phyloP scores from a whole-genome alignment of 2,329 filamentous ascomycete species.

The Fusarium sp. region DNA sequence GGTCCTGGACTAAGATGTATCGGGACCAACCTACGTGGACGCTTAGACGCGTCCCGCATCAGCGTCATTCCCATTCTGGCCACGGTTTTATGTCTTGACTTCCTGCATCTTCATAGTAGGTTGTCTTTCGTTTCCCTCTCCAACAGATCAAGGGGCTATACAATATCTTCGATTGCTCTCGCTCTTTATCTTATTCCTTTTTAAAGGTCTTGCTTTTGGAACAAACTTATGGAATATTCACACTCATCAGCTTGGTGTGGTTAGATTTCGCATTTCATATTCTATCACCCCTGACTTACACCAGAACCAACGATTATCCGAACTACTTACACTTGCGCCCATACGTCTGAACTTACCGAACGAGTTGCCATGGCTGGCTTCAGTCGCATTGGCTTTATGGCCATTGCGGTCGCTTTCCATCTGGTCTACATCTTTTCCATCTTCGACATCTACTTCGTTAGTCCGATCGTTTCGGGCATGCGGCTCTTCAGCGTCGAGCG shows the following conservation, averaged over 20 bases:
- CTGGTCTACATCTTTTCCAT: conserved; percentile 94
- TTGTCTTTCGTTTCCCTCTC: conserved; percentile 20
- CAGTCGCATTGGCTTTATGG: conserved; percentile 83
- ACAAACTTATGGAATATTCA: conserved; percentile 26
- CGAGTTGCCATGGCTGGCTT: conserved; percentile 64
- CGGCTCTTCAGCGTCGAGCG: conserved; percentile 79
- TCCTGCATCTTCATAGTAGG: conserved; percentile 20
- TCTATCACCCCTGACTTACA: conserved; percentile 43
- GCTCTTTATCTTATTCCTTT: neutral
- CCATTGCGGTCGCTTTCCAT: conserved; percentile 92
- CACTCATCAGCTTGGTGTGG: conserved; percentile 7
- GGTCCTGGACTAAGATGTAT: neutral
- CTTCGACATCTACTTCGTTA: conserved; percentile 99
- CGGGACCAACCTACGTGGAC: conserved; percentile 4
- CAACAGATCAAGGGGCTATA: conserved; percentile 3
- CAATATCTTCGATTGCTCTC: neutral
- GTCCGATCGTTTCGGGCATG: conserved; percentile 97
- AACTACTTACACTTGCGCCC: conserved; percentile 1
- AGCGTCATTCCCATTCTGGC: conserved; percentile 40
- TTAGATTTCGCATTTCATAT: conserved; percentile 13
- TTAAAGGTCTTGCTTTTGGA: neutral
- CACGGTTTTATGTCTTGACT: conserved; percentile 41
- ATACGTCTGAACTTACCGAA: neutral
- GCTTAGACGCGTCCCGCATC: conserved; percentile 32
- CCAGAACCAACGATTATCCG: conserved; percentile 5